These are phyloP conservation scores for Hirschioporus abietinus DNA, from an alignment of 768 basidiomycete genomes.

Conservation along the genomic window DNA sequence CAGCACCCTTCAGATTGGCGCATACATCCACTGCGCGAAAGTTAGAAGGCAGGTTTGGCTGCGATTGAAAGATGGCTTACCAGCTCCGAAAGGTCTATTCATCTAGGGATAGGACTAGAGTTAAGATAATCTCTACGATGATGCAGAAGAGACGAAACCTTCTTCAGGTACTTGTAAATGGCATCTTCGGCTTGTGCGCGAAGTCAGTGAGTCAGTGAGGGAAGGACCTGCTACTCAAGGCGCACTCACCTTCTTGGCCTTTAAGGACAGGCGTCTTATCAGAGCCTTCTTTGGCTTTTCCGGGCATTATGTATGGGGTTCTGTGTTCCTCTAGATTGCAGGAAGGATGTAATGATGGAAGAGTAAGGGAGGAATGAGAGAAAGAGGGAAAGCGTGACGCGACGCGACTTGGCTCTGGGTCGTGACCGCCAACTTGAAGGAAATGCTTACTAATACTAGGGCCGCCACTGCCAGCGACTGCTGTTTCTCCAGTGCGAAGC, in stretches of 20 bases:
- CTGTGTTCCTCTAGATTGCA: no score
- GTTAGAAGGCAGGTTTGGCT: neutral
- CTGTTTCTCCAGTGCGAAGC: no score
- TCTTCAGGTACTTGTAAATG: conserved; percentile 75
- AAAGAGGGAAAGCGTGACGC: no score
- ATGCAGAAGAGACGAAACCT: conserved; percentile 32
- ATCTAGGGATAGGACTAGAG: conserved; percentile 42
- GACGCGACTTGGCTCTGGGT: no score
- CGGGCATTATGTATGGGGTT: conserved; percentile 14
- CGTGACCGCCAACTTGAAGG: no score
- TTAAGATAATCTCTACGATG: conserved; percentile 1
- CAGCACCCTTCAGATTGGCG: conserved; percentile 85
- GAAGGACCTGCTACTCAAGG: neutral
- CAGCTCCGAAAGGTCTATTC: conserved; percentile 89
- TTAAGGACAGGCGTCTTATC: conserved; percentile 47
- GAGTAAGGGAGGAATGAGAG: no score
- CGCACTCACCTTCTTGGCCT: conserved; percentile 59
- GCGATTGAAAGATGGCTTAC: conserved; percentile 16
- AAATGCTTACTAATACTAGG: no score
- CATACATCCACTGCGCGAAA: conserved; percentile 62
- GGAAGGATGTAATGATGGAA: no score
- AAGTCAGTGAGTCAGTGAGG: neutral
- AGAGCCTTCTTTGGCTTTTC: conserved; percentile 12
- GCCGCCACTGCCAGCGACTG: no score
- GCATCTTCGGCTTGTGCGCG: conserved; percentile 57